phyloP scores from a whole-genome alignment of 1,139 yeast genomes.

The Sugiyamaella xylanicola region DNA sequence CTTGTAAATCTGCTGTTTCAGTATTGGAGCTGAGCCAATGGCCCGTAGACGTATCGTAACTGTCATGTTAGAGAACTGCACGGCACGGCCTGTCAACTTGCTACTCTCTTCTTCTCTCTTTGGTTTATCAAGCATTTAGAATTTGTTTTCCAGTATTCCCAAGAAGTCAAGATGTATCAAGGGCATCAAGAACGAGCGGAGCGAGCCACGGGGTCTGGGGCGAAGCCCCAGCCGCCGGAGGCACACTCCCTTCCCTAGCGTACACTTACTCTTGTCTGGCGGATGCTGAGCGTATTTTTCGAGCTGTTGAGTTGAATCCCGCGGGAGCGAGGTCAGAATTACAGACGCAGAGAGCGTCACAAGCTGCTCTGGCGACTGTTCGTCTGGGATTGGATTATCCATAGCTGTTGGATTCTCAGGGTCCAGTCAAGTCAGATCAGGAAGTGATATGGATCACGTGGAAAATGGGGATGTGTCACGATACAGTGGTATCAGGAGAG shows the following conservation, averaged over 20 bases:
- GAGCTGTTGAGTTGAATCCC: slow-evolving; percentile 36
- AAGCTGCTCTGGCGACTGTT: slow-evolving; percentile 33
- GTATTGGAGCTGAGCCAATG: slow-evolving; percentile 46
- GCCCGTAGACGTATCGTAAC: slow-evolving; percentile 40
- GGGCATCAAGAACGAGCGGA: too few relatives aligned
- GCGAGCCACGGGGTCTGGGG: slow-evolving; percentile 2
- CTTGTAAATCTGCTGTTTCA: slow-evolving; percentile 41
- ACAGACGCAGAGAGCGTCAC: slow-evolving; percentile 41
- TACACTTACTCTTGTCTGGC: slow-evolving; percentile 27
- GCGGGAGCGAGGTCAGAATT: slow-evolving; percentile 37
- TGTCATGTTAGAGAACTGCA: too few relatives aligned
- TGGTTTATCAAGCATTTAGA: too few relatives aligned
- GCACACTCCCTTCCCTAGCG: not conserved
- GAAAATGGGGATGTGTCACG: not conserved
- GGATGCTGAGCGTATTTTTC: slow-evolving; percentile 35
- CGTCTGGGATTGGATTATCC: slow-evolving; percentile 37
- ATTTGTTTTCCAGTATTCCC: too few relatives aligned
- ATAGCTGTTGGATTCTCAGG: slow-evolving; percentile 1
- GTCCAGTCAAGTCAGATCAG: not conserved
- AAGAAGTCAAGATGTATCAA: too few relatives aligned
- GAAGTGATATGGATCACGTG: not conserved
- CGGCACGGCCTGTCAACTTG: too few relatives aligned
- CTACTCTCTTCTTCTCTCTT: too few relatives aligned
- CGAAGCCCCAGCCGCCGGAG: slow-evolving; percentile 4
- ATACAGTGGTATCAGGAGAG: too few relatives aligned